Conservation (phyloP, 2,329 filamentous ascomycete species). For the Aspergillus tamarii region DNA sequence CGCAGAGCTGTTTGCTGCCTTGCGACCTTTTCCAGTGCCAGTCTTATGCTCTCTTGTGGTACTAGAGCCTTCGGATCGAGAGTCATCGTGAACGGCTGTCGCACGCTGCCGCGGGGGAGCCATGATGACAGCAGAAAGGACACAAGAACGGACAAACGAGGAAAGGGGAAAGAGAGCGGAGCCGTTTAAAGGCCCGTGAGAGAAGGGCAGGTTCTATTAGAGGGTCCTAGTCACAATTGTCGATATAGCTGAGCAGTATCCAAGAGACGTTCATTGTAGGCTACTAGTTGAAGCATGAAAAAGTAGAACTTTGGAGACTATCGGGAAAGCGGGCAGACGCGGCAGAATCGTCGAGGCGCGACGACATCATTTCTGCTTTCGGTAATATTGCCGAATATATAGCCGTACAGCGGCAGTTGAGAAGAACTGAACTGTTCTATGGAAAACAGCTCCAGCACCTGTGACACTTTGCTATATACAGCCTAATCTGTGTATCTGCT, state of each 20-base stretch:
- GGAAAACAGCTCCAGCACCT: not conserved
- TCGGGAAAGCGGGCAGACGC: constrained; percentile 30
- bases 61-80: constrained; percentile 52
- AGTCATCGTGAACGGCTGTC: constrained; percentile 46
- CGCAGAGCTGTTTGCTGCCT: constrained; percentile 25
- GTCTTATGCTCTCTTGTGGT: constrained; percentile 42
- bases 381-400: constrained; percentile 21
- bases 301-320: constrained; percentile 19
- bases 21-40: constrained; percentile 36
- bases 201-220: not conserved
- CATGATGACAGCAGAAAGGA: constrained; percentile 35
- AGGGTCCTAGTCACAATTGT: not conserved
- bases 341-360: constrained; percentile 35
- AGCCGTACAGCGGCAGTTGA: not conserved
- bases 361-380: constrained; percentile 28
- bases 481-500: not conserved
- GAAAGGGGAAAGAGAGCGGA: constrained; percentile 2
- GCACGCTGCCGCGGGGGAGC: constrained; percentile 51
- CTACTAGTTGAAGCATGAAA: constrained; percentile 12
- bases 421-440: not conserved
- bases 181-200: constrained; percentile 3
- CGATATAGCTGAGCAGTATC: not conserved
- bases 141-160: constrained; percentile 4
- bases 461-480: not conserved
- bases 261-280: not conserved